Conservation (phyloP, 2,329 filamentous ascomycete species). For the Nemania bipapillata region DNA sequence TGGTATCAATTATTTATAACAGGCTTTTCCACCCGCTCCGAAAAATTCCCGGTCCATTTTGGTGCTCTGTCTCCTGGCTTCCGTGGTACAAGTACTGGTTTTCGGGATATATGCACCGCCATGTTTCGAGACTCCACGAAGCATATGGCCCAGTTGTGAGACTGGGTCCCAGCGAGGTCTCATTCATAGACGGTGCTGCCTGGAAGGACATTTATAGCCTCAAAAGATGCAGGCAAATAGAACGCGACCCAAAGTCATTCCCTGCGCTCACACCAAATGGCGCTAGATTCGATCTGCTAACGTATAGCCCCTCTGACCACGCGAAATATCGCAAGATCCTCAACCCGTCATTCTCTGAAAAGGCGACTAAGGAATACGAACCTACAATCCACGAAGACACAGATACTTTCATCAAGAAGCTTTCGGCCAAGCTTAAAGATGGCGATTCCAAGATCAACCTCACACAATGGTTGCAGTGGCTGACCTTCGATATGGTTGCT, state of each 20-base stretch:
- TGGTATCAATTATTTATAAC: constrained; percentile 11
- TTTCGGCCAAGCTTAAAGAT: constrained; percentile 31
- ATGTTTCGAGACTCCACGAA: constrained; percentile 17
- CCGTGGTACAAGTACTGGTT: constrained; percentile 28
- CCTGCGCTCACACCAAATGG: constrained; percentile 25
- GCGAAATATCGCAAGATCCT: constrained; percentile 40
- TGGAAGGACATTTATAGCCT: constrained; percentile 26
- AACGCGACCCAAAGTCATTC: constrained; percentile 24
- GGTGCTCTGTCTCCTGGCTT: constrained; percentile 17
- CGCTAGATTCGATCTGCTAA: constrained; percentile 19
- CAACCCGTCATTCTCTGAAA: constrained; percentile 40
- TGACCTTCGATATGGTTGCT: constrained; percentile 46
- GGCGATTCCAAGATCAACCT: constrained; percentile 35
- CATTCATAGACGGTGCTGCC: constrained; percentile 16
- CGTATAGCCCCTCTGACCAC: constrained; percentile 30
- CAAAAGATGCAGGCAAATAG: constrained; percentile 26
- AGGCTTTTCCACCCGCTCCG: constrained; percentile 13
- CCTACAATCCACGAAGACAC: constrained; percentile 41
- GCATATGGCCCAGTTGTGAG: constrained; percentile 16
- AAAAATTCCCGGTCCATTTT: constrained; percentile 18
- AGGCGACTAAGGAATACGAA: constrained; percentile 42
- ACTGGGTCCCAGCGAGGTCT: constrained; percentile 12
- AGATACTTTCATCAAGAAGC: constrained; percentile 39
- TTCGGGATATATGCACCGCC: constrained; percentile 22
- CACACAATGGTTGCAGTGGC: constrained; percentile 40